phyloP scores from a whole-genome alignment of 257 asterid species.

The Marsdenia floribunda region DNA sequence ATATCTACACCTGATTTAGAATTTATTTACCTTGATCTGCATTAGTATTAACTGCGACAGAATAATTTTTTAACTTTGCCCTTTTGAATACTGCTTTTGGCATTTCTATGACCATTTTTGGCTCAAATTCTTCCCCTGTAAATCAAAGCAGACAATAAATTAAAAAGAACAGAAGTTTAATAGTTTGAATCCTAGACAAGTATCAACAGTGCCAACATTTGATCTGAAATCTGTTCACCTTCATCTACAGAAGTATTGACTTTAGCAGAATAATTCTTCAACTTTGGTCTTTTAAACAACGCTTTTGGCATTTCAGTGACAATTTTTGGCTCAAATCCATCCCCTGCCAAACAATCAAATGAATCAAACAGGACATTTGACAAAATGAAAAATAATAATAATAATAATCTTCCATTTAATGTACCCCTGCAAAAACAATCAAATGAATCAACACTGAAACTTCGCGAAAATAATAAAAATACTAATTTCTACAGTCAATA shows the following conservation, averaged over 20 bases:
- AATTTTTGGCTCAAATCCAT: slow-evolving; percentile 40
- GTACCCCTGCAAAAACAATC: no score
- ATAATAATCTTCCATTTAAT: no score
- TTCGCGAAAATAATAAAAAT: no score
- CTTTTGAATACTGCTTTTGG: slow-evolving; percentile 50
- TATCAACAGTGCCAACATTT: no score
- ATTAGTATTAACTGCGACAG: slow-evolving; percentile 8
- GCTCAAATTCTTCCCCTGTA: slow-evolving; percentile 46
- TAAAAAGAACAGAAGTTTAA: neutral
- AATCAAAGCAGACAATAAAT: slow-evolving; percentile 3
- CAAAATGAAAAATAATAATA: neutral
- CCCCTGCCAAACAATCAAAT: slow-evolving; percentile 30
- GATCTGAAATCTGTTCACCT: slow-evolving; percentile 26
- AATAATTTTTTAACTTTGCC: slow-evolving; percentile 41
- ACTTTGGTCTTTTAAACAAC: slow-evolving; percentile 45
- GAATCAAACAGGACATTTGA: neutral
- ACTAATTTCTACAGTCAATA: no score
- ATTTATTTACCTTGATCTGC: neutral
- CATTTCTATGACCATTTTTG: slow-evolving; percentile 51
- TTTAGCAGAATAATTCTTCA: slow-evolving; percentile 27
- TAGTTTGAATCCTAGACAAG: neutral
- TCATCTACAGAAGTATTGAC: slow-evolving; percentile 7
- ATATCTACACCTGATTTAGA: neutral
- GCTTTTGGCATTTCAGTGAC: slow-evolving; percentile 69
- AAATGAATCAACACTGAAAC: no score